These are phyloP conservation scores for Ascocoryne sarcoides DNA, from an alignment of 2,329 filamentous ascomycete genomes.

Conservation along the genomic window DNA sequence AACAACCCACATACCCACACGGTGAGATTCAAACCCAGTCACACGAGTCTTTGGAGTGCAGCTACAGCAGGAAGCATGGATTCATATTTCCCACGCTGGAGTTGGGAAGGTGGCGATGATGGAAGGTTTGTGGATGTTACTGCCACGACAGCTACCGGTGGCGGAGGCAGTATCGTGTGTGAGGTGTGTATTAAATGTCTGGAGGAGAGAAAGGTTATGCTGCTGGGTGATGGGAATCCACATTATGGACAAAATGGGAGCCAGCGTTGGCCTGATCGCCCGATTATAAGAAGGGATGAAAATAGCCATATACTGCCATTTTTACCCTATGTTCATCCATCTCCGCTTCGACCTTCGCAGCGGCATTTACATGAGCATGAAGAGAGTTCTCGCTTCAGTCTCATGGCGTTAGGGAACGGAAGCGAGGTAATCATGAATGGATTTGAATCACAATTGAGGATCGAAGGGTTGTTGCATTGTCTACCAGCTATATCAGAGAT, in stretches of 20 bases:
- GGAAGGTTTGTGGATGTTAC: too few species aligned
- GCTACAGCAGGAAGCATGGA: slow-evolving; percentile 7
- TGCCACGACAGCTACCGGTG: neutral
- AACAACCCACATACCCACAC: neutral
- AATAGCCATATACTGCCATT: too few species aligned
- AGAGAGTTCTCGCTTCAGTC: neutral
- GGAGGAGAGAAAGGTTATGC: slow-evolving; percentile 13
- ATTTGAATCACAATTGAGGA: too few species aligned
- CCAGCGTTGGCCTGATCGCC: neutral
- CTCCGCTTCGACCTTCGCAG: neutral
- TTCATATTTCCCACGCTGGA: slow-evolving; percentile 17
- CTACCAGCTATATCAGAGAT: neutral
- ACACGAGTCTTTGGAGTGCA: slow-evolving; percentile 4
- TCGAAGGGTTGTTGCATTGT: too few species aligned
- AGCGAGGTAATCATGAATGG: neutral
- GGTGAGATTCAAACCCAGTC: slow-evolving; percentile 5
- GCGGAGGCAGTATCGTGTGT: slow-evolving; percentile 8
- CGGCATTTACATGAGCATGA: too few species aligned
- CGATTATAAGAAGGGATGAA: neutral
- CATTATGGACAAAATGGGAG: neutral
- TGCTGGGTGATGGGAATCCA: slow-evolving; percentile 3
- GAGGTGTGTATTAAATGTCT: slow-evolving; percentile 16
- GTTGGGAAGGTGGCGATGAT: slow-evolving; percentile 13
- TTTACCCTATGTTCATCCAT: too few species aligned
- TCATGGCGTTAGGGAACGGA: too few species aligned